Evolutionary conservation across 1,284 basidiomycete species (phyloP), one percentile per base, ranked within the genome.

Genomic region (Phellopilus nigrolimitatus): DNA sequence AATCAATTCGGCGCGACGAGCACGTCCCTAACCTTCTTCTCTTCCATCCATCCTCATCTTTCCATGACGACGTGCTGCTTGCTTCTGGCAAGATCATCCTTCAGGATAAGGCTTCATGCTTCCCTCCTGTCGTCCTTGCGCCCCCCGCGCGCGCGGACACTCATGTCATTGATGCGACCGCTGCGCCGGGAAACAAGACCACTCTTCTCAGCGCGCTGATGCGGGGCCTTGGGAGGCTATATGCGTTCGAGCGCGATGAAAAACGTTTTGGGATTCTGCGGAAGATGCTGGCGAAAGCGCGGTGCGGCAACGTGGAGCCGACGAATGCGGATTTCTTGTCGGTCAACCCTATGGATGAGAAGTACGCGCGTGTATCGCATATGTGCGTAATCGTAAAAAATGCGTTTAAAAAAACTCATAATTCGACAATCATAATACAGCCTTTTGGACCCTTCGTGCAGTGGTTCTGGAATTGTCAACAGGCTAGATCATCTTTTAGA

Each of bases 101-200:
- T 7, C 97, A 99, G 67, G 97, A 99, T 68, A 95, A 98, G 66
- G 95, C 97, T 10, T 94, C 90, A 42, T 99, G 97, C 69, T 94
- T 99, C 65, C 94, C 97, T 7, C 93, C 95, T 0, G 74, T 82
- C 49, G 79, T 98, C 3, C 77, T 97, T 27, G 67, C 74, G 40
- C 80, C 88, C 49, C 83, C 84, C 13, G 66, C 71, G 1, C 64
- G 61, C 28, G 71, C 76, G 4, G 62, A 72, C 31, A 66, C 69
- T 38, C 69, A 80, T 15, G 91, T 94, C 30, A 86, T 99, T 43
- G 97, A 99, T 67, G 95, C 92, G 3, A 99, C 95, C 24, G 88
- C 95, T 38, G 95, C 97, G 0, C 97, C 95, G 0, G 97, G 97
- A 0, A 99, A 99, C 71, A 99, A 99, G 72, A 99, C 97, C 0